Base-by-base conservation (phyloP, 768 basidiomycete genomes). In the Asterophora parasitica region DNA sequence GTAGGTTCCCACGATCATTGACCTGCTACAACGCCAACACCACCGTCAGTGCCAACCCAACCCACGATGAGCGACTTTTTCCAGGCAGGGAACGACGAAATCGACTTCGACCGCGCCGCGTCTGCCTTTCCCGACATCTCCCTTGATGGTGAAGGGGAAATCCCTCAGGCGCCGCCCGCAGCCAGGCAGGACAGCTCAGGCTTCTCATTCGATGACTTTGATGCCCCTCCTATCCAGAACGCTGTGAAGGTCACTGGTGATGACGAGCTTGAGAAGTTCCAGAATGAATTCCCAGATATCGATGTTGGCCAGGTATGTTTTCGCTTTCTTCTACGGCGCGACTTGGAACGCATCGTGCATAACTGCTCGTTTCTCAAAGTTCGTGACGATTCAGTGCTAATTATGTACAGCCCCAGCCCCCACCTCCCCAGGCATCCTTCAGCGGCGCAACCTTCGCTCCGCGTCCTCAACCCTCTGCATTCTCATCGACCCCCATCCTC, bases 111-210 rank as follows among this genome's bases (percentile, higher is more conserved):
- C 64, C 74, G 73, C 42, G 86, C 86, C n/a, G 83, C 84, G 26
- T 81, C 85, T 49, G 84, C 84, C 11, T 92, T 92, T 65, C 90
- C 90, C 28, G 90, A 90, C 60, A 88, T 92, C 55, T 82, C 83
- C 16, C 72, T 88, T 42, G 88, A 89, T 52, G 85, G 79, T 31
- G 66, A 69, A 15, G 73, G 70, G 53, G 83, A 84, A 59, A 59
- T 87, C 19, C 73, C 67, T 38, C 61, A 46, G 16, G 53, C 51
- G 27, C 28, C 75, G 12, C 58, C 72, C 13, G 58, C 65, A 3
- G 54, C 69, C 43, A 57, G 61, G 6, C 61, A 46, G 49, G 63
- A 48, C 49, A 69, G 51, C 53, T 67, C 70, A 23, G 68, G 76
- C 10, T 88, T 88, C 66, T 79, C 79, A 6, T 81, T 88, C 49